Evolutionary conservation across 805 yeast genomes (phyloP), one percentile per base, ranked within the genome.

Genomic region (Lipomyces sp.): DNA sequence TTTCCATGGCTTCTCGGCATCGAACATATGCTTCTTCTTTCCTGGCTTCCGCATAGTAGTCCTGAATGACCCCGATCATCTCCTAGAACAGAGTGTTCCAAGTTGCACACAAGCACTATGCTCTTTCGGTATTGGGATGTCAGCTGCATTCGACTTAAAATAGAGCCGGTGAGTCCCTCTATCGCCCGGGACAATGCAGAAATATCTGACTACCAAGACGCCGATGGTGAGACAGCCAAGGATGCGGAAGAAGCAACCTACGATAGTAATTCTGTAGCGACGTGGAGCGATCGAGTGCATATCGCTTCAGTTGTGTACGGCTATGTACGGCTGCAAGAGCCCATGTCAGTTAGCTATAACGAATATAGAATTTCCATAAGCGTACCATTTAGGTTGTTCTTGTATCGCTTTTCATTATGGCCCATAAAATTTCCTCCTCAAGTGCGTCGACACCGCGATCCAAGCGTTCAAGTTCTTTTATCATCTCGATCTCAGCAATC

Each of bases 1-100:
- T 64, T 75, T 61, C 76, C 70, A 71, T 29, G 74, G 73, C 55
- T 73, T 69, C 45, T 69, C 73, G 18, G 73, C 67, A 55, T 72
- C 69, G 58, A 71, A 70, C 37, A 29, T 24, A 45, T 64, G 66
- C 62, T 68, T 68, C 55, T 51, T 59, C 57, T 64, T 64, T 53
- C 57, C 69, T 15, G 69, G 68, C 55, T 70, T 72, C 29, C 74
- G 59, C 74, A 72, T 72, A 30, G 74, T 72, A n/a, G 73, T 64
- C 35, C 68, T 58, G 8, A 70, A 8, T 13, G 54, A 51, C 24
- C 30, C 33, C 15, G 54, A 51, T 10, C 15, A 51, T 29, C 34
- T 29, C 30, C 54, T 51, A 6, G 15, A 29, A 29, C 18, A 10
- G 54, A 51, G 54, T 51, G 13, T 34, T 51, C 24, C 54, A 10